These are phyloP conservation scores for Pisolithus sp. DNA, from an alignment of 768 basidiomycete species.

Conservation along the genomic window DNA sequence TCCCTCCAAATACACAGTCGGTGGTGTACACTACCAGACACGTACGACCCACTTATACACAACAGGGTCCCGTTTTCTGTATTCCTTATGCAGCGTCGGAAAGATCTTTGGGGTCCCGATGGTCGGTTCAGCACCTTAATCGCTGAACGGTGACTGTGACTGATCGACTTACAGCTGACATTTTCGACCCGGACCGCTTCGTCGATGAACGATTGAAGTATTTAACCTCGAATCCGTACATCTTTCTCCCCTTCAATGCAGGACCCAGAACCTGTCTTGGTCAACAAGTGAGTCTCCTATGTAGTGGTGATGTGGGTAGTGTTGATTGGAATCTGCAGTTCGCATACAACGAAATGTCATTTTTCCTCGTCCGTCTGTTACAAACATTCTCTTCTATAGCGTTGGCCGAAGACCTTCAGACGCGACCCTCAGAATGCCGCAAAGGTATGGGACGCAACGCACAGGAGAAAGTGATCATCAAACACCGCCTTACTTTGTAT, in stretches of 20 bases:
- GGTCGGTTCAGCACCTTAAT: not conserved
- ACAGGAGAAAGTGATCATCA: constrained; percentile 41
- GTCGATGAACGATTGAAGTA: constrained; percentile 57
- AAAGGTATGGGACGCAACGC: constrained; percentile 29
- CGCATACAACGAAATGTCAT: constrained; percentile 61
- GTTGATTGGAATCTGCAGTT: constrained; percentile 33
- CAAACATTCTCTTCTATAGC: constrained; percentile 46
- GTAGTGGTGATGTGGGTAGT: no score
- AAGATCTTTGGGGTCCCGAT: constrained; percentile 30
- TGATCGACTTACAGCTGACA: constrained; percentile 30
- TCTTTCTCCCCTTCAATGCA: constrained; percentile 39
- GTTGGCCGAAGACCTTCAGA: constrained; percentile 41
- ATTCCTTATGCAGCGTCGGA: constrained; percentile 32
- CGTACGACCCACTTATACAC: no score
- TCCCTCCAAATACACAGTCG: no score
- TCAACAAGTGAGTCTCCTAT: constrained; percentile 25
- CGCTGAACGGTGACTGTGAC: not conserved
- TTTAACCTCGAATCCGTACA: constrained; percentile 47
- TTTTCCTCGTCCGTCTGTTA: constrained; percentile 53
- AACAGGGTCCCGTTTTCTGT: constrained; percentile 12
- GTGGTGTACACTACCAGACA: no score
- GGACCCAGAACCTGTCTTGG: constrained; percentile 34
- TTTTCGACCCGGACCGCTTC: constrained; percentile 65
- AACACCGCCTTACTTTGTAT: constrained; percentile 50
- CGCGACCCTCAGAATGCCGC: constrained; percentile 40